Percentiles rank a stretch among this genome's conserved stretches.
phyloP scores from a whole-genome alignment of 257 asterid genomes.

The Solanum pinnatisectum region DNA sequence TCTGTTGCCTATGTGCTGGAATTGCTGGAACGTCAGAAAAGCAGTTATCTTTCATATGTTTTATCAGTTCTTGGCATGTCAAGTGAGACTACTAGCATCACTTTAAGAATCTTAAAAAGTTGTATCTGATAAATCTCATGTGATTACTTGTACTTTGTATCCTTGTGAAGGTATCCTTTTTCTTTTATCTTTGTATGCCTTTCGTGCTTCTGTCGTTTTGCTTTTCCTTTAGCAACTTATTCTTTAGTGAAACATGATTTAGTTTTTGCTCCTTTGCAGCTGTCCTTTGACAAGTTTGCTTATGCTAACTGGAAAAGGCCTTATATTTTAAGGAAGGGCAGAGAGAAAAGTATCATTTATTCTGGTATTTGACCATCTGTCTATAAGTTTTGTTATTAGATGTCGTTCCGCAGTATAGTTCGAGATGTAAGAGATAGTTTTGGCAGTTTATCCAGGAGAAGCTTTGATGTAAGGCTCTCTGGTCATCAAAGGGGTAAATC shows the following conservation, averaged over 20 bases:
- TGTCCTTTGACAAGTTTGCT: conserved; percentile 12
- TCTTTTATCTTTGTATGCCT: conserved; percentile 14
- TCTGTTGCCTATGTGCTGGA: neutral
- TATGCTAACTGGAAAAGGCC: neutral
- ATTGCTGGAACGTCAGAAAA: neutral
- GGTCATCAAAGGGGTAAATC: conserved; percentile 75
- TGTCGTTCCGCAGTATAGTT: conserved; percentile 92
- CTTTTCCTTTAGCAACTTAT: conserved; percentile 9
- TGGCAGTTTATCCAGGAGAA: conserved; percentile 80
- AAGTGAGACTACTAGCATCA: neutral
- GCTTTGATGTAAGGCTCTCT: conserved; percentile 59
- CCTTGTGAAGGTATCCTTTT: conserved; percentile 47
- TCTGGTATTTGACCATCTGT: conserved; percentile 1
- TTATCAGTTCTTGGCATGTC: neutral
- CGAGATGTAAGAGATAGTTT: conserved; percentile 77
- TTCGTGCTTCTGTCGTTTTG: conserved; percentile 17
- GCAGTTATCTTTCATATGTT: neutral
- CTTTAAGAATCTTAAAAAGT: conserved; percentile 16
- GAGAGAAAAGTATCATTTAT: conserved; percentile 1
- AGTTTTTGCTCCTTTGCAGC: conserved; percentile 18
- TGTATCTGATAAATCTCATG: conserved; percentile 17
- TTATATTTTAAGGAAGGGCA: neutral
- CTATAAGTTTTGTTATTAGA: conserved; percentile 18
- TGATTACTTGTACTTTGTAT: conserved; percentile 31
- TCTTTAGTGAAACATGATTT: conserved; percentile 6